Evolutionary conservation across 129 eudicot genomes (phyloP), one percentile per base, ranked within the genome.

Genomic region (Mikania micrantha): DNA sequence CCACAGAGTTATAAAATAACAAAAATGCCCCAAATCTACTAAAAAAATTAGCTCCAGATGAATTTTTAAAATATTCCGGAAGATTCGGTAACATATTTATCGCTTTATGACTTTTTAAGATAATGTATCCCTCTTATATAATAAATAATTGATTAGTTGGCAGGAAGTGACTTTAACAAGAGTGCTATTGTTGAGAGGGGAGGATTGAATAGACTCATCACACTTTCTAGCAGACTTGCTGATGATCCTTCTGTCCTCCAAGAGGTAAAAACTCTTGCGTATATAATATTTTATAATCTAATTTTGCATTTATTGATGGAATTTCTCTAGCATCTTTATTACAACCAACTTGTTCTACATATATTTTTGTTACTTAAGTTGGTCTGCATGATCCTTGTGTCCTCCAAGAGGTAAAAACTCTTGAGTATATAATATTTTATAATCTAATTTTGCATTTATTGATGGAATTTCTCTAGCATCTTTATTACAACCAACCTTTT

Each of bases 161-260:
- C 99, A 75, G 97, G 97, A 77, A 94, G 97, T 72, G 99, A 94
- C 70, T 70, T 61, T 58, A 89, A 90, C 54, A 94, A 94, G 85
- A 82, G 76, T 66, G 77, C 82, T 63, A 87, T 94, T 76, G 82
- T 90, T 38, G 97, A 90, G 67, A 90, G 73, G 76, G 79, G 84
- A 64, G 99, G 99, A 69, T 20, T 90, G 81, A 84, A 83, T 74
- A 87, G 72, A 74, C 86, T 94, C 61, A 79, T 94, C 3, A 85
- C 74, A 60, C 97, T 89, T n/a, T 45, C 84, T 39, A 66, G 84
- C 72, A 90, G 88, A 81, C 85, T 86, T 76, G 75, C 79, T 31
- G 94, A 94, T 62, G 95, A 94, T 64, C 84, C 99, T 54, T 77
- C 80, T 66, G 97, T 94, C 34, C 60, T 94, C 56, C 99, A 94